These are phyloP conservation scores for Russula sp. DNA, from an alignment of 768 basidiomycete genomes.

Conservation along the genomic window DNA sequence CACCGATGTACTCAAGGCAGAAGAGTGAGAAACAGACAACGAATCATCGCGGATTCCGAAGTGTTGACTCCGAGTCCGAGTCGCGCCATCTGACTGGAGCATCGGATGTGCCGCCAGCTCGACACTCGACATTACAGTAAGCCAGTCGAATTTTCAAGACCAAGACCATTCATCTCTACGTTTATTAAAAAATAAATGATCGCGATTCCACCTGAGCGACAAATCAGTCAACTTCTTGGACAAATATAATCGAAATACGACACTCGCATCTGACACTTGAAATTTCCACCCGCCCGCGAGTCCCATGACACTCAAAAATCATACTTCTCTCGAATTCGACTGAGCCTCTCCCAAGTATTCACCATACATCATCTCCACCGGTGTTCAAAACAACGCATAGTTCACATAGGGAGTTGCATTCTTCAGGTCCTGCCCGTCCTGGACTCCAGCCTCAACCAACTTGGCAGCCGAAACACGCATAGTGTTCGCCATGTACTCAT, in stretches of 20 bases:
- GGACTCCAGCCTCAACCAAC: conserved; percentile 38
- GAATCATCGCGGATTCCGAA: too few relatives aligned
- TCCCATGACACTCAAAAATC: conserved; percentile 59
- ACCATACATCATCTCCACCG: conserved; percentile 45
- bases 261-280: background rate
- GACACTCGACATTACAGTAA: too few relatives aligned
- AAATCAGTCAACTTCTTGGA: too few relatives aligned
- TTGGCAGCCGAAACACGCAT: conserved; percentile 2
- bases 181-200: too few relatives aligned
- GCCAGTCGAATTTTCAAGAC: too few relatives aligned
- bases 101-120: too few relatives aligned
- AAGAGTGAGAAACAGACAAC: too few relatives aligned
- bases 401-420: conserved; percentile 48
- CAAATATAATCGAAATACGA: background rate
- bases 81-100: too few relatives aligned
- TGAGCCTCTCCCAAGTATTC: conserved; percentile 36
- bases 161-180: too few relatives aligned
- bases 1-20: too few relatives aligned
- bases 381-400: conserved; percentile 49
- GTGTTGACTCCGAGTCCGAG: too few relatives aligned
- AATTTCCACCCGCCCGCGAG: conserved; percentile 59
- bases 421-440: conserved; percentile 34
- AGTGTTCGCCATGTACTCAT: conserved; percentile 24
- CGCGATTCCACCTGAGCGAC: too few relatives aligned
- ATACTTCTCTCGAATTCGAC: conserved; percentile 35